Base-by-base conservation (phyloP, 345 rosid species). In the Balakata baccata region DNA sequence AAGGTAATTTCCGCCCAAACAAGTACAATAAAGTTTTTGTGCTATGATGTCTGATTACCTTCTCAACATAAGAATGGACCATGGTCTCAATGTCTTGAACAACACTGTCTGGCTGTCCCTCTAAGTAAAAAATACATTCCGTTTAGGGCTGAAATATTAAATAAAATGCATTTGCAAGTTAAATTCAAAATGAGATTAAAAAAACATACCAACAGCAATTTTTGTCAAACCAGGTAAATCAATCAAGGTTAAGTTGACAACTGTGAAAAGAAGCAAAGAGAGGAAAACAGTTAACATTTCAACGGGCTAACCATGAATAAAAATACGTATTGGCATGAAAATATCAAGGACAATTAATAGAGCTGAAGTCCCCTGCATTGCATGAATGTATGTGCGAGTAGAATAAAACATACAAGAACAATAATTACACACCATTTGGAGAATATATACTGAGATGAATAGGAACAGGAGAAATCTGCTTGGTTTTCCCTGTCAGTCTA, bases 171-270 rank as follows among this genome's bases (percentile, higher is more conserved):
- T 43, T 6, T 5, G 74, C 29, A 60, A 77, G 64, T 23, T 7
- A 23, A 81, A 73, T 46, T 50, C 20, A 45, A 56, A 65, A 60
- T 25, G 56, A 60, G 6, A 29, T 9, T n/a, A 68, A 52, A 13
- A 18, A 67, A 39, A 62, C 87, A 51, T 90, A 92, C 98, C 99
- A 62, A 92, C 83, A 45, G 99, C 99, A 8, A 95, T 96, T 82
- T 95, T 95, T 12, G 99, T 95, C 58, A 95, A 79, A 73, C 99
- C 99, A 41, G 99, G 99, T 70, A 95, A 79, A 86, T 95, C 99
- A 63, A 95, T 66, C 53, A 95, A 85, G 51, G 99, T 95, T 78
- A 95, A 85, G 85, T 95, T 92, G 82, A 95, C 99, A 86, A 95
- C 99, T 95, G 94, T 83, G 63, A 67, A 63, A 51, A 11, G 59